A percentile compares a stretch with the other conserved stretches of the same genome.
Evolutionary conservation across 352 stramenopile genomes (phyloP).

Genomic region (Chrysophaeum taylorii): DNA sequence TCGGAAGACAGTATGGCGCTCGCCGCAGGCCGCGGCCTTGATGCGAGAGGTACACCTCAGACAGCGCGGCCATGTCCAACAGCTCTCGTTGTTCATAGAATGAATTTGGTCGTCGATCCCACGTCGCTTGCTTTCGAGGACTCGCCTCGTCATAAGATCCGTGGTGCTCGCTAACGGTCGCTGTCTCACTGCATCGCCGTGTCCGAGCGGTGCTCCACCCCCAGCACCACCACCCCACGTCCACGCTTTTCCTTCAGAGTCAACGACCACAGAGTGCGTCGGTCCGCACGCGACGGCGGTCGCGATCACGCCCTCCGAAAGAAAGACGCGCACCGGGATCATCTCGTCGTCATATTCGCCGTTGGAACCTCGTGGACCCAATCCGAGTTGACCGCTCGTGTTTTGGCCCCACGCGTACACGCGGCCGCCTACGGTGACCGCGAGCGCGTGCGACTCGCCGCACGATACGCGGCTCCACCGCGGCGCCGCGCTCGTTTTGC

Average conservation of each 20-base stretch:
- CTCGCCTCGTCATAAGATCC: background rate
- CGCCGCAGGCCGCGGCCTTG: background rate
- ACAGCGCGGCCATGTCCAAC: no score
- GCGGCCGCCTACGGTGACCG: background rate
- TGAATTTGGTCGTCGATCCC: background rate
- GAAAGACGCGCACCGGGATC: background rate
- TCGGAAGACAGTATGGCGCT: background rate
- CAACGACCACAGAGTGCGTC: background rate
- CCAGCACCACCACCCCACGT: background rate
- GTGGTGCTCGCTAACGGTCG: background rate
- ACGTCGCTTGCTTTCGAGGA: background rate
- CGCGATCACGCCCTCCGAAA: no score
- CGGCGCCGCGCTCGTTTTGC: no score
- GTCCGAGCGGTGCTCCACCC: background rate
- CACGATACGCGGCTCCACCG: background rate
- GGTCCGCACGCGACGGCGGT: background rate
- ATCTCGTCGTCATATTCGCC: background rate
- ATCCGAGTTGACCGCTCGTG: background rate
- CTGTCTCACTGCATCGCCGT: background rate
- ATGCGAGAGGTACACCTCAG: no score
- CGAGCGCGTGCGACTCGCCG: background rate
- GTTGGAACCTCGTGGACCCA: background rate
- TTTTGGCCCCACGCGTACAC: constrained; percentile 6
- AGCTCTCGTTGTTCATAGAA: no score
- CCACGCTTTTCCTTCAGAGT: background rate